A percentile compares a stretch with the other conserved stretches of the same genome.
These are phyloP conservation scores for Gryganskiella cystojenkinii DNA, from an alignment of 192 early-diverging fungal genomes.

Conservation along the genomic window DNA sequence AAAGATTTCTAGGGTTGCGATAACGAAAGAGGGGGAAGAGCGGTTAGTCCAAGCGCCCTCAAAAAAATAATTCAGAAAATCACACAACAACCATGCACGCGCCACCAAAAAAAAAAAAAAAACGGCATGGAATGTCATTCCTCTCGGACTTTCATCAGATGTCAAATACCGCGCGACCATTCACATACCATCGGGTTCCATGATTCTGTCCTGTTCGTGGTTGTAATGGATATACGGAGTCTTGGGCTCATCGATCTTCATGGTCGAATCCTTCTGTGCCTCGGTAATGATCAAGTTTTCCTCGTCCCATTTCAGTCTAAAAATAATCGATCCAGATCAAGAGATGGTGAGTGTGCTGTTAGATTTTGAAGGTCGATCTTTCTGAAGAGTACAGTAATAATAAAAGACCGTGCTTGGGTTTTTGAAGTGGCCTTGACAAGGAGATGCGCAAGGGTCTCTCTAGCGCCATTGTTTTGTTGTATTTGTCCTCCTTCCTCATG, in stretches of 20 bases:
- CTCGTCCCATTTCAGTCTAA: conserved; percentile 93
- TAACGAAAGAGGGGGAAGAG: background rate
- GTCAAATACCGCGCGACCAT: background rate
- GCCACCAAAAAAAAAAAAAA: conserved; percentile 2
- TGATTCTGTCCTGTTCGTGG: conserved; percentile 77
- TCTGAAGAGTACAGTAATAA: too few species aligned
- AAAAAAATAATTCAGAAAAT: background rate
- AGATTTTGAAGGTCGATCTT: too few species aligned
- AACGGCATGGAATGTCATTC: background rate
- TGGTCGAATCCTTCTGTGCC: conserved; percentile 88
- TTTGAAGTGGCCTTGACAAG: too few species aligned
- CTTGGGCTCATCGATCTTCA: conserved; percentile 98
- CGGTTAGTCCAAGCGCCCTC: background rate
- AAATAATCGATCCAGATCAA: conserved; percentile 21
- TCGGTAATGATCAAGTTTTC: conserved; percentile 92
- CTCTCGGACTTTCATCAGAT: background rate
- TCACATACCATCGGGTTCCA: conserved; percentile 62
- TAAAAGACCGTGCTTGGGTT: too few species aligned
- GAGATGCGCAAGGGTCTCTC: too few species aligned
- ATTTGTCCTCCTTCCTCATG: too few species aligned
- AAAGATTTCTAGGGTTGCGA: conserved; percentile 31
- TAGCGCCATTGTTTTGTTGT: too few species aligned
- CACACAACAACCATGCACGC: too few species aligned
- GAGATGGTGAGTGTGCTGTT: too few species aligned
- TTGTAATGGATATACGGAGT: conserved; percentile 96